Percentiles rank a stretch among this genome's conserved stretches.
Evolutionary conservation across 495 filamentous ascomycete genomes (phyloP).

Genomic region (Poronia punctata): DNA sequence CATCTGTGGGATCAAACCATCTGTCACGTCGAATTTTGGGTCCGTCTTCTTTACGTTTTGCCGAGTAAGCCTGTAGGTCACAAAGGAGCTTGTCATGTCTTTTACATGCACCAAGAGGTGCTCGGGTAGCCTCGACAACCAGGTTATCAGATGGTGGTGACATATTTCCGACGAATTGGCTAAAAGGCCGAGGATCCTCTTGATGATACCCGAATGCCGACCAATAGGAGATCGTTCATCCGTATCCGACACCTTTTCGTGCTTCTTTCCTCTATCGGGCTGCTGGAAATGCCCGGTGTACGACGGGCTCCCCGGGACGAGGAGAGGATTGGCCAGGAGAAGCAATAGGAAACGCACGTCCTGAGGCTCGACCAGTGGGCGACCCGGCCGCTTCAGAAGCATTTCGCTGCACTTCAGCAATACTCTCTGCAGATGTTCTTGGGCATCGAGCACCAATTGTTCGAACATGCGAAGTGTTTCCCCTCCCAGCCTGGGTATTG

Average conservation of each 20-base stretch:
- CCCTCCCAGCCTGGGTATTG: slow-evolving; percentile 32
- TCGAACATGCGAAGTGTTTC: slow-evolving; percentile 45
- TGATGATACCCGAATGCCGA: slow-evolving; percentile 76
- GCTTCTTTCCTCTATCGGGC: slow-evolving; percentile 22
- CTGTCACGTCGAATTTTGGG: slow-evolving; percentile 49
- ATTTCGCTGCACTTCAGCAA: slow-evolving; percentile 79
- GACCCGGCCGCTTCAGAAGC: slow-evolving; percentile 76
- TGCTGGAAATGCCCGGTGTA: slow-evolving; percentile 23
- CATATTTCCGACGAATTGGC: slow-evolving; percentile 69
- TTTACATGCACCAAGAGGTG: slow-evolving; percentile 63
- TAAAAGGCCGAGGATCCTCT: slow-evolving; percentile 74
- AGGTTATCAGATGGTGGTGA: slow-evolving; percentile 77
- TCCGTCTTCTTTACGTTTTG: slow-evolving; percentile 63
- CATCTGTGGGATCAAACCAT: slow-evolving; percentile 64
- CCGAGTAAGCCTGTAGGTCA: slow-evolving; percentile 72
- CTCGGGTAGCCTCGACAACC: slow-evolving; percentile 70
- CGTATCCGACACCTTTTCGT: slow-evolving; percentile 17
- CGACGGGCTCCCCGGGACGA: slow-evolving; percentile 43
- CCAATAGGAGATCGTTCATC: slow-evolving; percentile 12
- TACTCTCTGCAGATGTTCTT: slow-evolving; percentile 57
- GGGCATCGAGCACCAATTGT: slow-evolving; percentile 56
- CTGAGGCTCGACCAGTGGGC: slow-evolving; percentile 59
- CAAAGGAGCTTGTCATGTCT: slow-evolving; percentile 69
- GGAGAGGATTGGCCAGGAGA: slow-evolving; percentile 71
- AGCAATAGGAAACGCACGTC: slow-evolving; percentile 80